A percentile compares a stretch with the other conserved stretches of the same genome.
phyloP scores from a whole-genome alignment of 2,329 filamentous ascomycete genomes.

The Xylariaceae sp. region DNA sequence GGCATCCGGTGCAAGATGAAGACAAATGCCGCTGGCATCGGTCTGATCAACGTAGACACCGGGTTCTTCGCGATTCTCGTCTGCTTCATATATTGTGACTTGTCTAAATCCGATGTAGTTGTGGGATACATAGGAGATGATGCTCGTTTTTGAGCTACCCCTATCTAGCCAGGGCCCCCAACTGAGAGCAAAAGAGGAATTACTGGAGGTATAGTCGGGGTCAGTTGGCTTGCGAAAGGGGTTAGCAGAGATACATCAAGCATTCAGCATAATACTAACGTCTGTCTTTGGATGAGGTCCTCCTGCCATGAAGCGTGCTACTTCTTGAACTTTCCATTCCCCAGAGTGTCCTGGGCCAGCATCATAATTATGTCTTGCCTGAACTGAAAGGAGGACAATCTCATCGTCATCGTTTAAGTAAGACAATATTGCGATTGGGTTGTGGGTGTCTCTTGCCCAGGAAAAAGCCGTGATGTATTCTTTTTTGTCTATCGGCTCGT shows the following conservation, averaged over 20 bases:
- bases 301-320: conserved; percentile 53
- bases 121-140: conserved; percentile 56
- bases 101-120: conserved; percentile 62
- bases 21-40: conserved; percentile 56
- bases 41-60: conserved; percentile 46
- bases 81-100: conserved; percentile 48
- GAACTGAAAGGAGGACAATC: conserved; percentile 57
- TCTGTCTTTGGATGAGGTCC: conserved; percentile 50
- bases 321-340: conserved; percentile 57
- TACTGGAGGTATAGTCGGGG: conserved; percentile 55
- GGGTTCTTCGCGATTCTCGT: conserved; percentile 45
- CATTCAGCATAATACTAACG: conserved; percentile 35
- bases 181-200: conserved; percentile 57
- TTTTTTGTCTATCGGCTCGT: conserved; percentile 38
- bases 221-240: conserved; percentile 42
- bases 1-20: conserved; percentile 57
- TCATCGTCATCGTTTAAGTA: conserved; percentile 58
- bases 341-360: conserved; percentile 29
- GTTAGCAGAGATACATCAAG: background rate
- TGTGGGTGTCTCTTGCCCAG: conserved; percentile 55
- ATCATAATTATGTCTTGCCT: conserved; percentile 41
- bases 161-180: conserved; percentile 60
- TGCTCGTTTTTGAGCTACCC: conserved; percentile 45
- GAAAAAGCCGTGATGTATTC: conserved; percentile 56
- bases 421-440: conserved; percentile 53